Evolutionary conservation across 2,329 filamentous ascomycete genomes (phyloP), one percentile per base, ranked within the genome.

Genomic region (Aspergillus awamori): DNA sequence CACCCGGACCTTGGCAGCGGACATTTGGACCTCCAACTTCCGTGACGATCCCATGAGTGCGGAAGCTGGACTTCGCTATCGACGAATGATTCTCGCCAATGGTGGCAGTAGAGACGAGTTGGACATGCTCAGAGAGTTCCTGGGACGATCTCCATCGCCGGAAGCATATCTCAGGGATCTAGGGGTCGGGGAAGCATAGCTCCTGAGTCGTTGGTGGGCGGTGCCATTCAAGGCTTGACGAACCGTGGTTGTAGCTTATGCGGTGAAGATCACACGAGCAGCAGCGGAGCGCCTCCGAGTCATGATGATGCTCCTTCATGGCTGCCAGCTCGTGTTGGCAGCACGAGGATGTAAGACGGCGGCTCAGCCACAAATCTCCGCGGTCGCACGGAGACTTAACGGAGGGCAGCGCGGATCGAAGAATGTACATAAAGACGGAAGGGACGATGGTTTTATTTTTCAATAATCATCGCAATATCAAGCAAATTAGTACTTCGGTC

Each of bases 51-150:
- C 53, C 5, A 56, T 56, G 53, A 56, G 53, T 22, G 10, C 6
- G n/a, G n/a, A 10, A 26, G 53, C 53, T 5, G 53, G 39, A 15
- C 28, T 47, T 15, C 24, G 26, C 26, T 56, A 56, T 33, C 53
- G 41, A 36, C 15, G 7, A 5, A 30, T 17, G 10, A 33, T 56
- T 11, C n/a, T 56, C n/a, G 53, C 41, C 15, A 24, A 47, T 1
- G 53, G 53, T 5, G 53, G 53, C 7, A 56, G 53, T 47, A 10
- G 26, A 13, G 53, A 56, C 7, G 53, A 56, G 53, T 17, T 20
- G 8, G 53, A 24, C 4, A 22, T 56, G 24, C 13, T 56, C n/a
- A 13, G 17, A 3, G 39, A 15, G 8, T 56, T 47, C 5, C 8
- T 56, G 53, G 53, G 53, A 30, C 41, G 53, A 28, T 39, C 11